Evolutionary conservation across 2,329 filamentous ascomycete genomes (phyloP), one percentile per base, ranked within the genome.

Genomic region (Cercospora sesami): DNA sequence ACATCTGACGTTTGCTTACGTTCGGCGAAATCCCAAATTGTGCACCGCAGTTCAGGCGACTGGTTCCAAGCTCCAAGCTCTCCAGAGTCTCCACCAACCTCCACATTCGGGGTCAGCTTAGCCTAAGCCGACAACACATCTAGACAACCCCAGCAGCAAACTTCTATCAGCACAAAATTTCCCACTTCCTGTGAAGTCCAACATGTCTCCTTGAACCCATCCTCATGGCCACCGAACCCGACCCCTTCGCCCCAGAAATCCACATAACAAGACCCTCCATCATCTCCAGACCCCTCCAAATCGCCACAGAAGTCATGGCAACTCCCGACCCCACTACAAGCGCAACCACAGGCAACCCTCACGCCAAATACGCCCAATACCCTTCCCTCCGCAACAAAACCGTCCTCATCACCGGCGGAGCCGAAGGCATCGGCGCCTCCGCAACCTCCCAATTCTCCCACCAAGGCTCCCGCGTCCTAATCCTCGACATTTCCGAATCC

Each of bases 331-430:
- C 64, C 45, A 33, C 63, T 57, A 68, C 73, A 73, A 39, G 36
- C 36, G 16, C 14, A 39, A 39, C 36, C 3, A 39, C 16, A 39
- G 36, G 36, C 36, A 58, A 64, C 36, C 51, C 62, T 1, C 62
- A 64, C 51, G 48, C 62, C 23, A 36, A 42, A 1, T 64, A 30
- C 65, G 73, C 75, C n/a, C 74, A 71, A 53, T 78, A 78, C 62
- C 75, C 76, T 2, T 76, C 74, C 48, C 79, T 89, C 36, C 78
- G 79, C 7, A 82, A 79, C 72, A 89, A 88, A 75, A 87, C 84
- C 0, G 85, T 90, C 61, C 73, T 90, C 67, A 86, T 90, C 71
- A 90, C 89, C 0, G 89, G 89, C 57, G 88, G 86, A 30, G 87
- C 88, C 23, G 87, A 86, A 65, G 88, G 88, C 5, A 90, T 90